Conservation (phyloP, 257 asterid species). For the Echium plantagineum region DNA sequence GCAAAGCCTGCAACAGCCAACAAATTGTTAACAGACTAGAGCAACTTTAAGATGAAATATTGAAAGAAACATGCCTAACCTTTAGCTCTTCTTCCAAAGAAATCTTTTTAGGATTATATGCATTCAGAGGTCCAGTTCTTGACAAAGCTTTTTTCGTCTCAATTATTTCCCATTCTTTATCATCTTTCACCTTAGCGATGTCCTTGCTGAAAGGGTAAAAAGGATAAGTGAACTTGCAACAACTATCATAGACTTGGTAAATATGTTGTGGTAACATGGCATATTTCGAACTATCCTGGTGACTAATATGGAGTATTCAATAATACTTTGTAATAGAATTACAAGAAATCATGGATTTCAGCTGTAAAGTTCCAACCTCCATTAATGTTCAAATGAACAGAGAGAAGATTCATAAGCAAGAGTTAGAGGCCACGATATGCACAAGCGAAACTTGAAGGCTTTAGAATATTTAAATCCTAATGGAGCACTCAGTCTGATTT, state of each 20-base stretch:
- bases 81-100: conserved; percentile 81
- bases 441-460: background rate
- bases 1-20: conserved; percentile 44
- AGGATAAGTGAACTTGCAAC: background rate
- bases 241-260: background rate
- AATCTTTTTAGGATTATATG: conserved; percentile 67
- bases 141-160: conserved; percentile 79
- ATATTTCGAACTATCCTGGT: background rate
- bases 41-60: background rate
- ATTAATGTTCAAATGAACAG: no score
- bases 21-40: background rate
- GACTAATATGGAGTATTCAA: background rate
- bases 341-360: no score
- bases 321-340: background rate
- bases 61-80: conserved; percentile 29
- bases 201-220: conserved; percentile 49
- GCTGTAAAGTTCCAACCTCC: no score
- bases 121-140: conserved; percentile 63
- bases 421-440: background rate
- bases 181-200: conserved; percentile 82
- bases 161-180: conserved; percentile 85
- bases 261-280: background rate
- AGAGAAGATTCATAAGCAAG: background rate
- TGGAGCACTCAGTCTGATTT: no score
- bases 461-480: background rate